Evolutionary conservation across 1,139 yeast genomes (phyloP), one percentile per base, ranked within the genome.

Genomic region (Scheffersomyces illinoinensis): DNA sequence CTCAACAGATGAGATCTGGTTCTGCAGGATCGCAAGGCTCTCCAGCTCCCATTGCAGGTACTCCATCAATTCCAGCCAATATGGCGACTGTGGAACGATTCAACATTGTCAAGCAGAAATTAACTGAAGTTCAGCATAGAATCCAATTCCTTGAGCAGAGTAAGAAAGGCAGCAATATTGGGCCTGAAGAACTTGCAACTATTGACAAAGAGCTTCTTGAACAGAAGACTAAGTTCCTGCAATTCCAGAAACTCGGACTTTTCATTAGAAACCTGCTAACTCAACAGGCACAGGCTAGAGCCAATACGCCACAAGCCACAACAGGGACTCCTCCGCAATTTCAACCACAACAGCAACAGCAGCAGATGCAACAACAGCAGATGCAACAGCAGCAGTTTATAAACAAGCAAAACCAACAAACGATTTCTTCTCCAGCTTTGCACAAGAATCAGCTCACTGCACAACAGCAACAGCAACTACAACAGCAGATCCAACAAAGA

Each of bases 121-220:
- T 80, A 46, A 73, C 70, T 53, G 85, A 81, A 55, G 78, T 83
- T 58, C 82, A 81, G 55, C 75, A 80, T 49, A 84, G 80, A 66
- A 72, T 70, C 52, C 66, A 64, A 52, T 68, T 71, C 3, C 70
- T 79, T 50, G 78, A 76, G 52, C 71, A 71, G n/a, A 75, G 75
- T 50, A 76, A 75, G 56, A 69, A 62, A 33, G 69, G 72, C 33
- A 74, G 77, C 8, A 67, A 65, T 24, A 57, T 76, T 3, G 66
- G 80, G 1, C 70, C 73, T 0, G 75, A 72, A 8, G 81, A 78
- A 63, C 62, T 68, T 52, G 67, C 74, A 4, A 71, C 72, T 19
- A 71, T 79, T 8, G 83, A 80, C 51, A 68, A 71, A 54, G 78
- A 78, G 64, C 69, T 78, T 49, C 68, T 70, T 18, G 82, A 77